These are phyloP conservation scores for Crithidia mellificae DNA, from an alignment of 208 protist species.

Conservation along the genomic window DNA sequence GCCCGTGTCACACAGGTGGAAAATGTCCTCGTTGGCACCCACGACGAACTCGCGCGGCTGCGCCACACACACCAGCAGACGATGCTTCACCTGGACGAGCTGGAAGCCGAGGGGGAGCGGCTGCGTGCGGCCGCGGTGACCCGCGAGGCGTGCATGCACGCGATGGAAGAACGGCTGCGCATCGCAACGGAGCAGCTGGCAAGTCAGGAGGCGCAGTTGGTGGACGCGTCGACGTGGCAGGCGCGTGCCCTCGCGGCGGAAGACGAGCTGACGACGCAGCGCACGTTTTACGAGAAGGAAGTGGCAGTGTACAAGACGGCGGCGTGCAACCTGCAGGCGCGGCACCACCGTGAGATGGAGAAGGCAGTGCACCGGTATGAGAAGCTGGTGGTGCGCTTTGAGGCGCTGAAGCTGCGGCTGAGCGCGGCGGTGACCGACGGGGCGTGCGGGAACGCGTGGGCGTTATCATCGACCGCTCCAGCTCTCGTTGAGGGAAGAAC, in stretches of 20 bases:
- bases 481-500: too few relatives aligned
- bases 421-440: constrained; percentile 23
- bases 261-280: constrained; percentile 38
- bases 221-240: constrained; percentile 26
- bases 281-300: constrained; percentile 44
- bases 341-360: constrained; percentile 38
- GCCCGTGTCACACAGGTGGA: constrained; percentile 16
- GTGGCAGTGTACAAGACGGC: constrained; percentile 47
- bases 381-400: constrained; percentile 35
- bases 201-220: constrained; percentile 13
- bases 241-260: constrained; percentile 34
- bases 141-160: constrained; percentile 24
- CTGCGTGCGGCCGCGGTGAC: constrained; percentile 13
- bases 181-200: constrained; percentile 22
- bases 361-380: constrained; percentile 32
- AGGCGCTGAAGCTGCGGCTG: constrained; percentile 43
- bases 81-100: constrained; percentile 25
- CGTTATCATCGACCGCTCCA: too few relatives aligned
- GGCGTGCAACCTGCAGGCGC: constrained; percentile 38
- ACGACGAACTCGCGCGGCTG: constrained; percentile 16
- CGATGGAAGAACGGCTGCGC: constrained; percentile 31
- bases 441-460: background rate
- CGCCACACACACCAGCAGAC: constrained; percentile 1
- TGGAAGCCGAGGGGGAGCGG: constrained; percentile 38
- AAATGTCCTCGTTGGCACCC: constrained; percentile 19